A percentile compares a stretch with the other conserved stretches of the same genome.
phyloP scores from a whole-genome alignment of 2,329 filamentous ascomycete genomes.

The Orbilia oligospora region DNA sequence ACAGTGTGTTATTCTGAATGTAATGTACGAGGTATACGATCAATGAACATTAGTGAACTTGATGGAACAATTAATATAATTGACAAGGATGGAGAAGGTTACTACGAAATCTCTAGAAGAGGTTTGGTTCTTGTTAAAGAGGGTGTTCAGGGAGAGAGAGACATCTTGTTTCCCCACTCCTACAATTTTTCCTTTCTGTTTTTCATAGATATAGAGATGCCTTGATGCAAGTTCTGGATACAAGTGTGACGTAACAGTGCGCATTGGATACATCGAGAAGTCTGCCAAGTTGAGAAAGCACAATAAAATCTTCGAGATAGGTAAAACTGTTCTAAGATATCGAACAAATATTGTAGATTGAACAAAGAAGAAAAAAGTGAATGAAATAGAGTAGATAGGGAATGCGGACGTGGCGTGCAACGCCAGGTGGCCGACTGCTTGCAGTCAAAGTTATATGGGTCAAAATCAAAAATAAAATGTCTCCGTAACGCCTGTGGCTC shows the following conservation, averaged over 20 bases:
- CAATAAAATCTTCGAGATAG: constrained; percentile 4
- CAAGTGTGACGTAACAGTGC: constrained; percentile 31
- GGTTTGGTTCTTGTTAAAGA: background rate
- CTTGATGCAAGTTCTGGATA: background rate
- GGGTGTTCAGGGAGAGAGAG: no score
- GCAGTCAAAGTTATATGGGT: background rate
- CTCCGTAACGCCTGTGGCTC: constrained; percentile 4
- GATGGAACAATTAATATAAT: no score
- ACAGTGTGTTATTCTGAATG: constrained; percentile 29
- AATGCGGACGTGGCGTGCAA: background rate
- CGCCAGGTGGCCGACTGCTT: constrained; percentile 6
- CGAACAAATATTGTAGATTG: background rate
- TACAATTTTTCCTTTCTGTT: background rate
- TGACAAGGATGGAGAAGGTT: no score
- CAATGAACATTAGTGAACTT: no score
- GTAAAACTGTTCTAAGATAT: constrained; percentile 23
- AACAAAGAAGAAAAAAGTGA: background rate
- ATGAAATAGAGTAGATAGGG: background rate
- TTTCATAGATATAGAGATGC: background rate
- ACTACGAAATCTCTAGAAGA: background rate
- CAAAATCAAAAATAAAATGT: background rate
- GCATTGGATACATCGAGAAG: background rate
- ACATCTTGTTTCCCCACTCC: background rate
- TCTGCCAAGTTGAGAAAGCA: background rate
- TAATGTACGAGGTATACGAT: background rate